Evolutionary conservation across 495 filamentous ascomycete species (phyloP).

Genomic region (Parachaetomium inaequale): DNA sequence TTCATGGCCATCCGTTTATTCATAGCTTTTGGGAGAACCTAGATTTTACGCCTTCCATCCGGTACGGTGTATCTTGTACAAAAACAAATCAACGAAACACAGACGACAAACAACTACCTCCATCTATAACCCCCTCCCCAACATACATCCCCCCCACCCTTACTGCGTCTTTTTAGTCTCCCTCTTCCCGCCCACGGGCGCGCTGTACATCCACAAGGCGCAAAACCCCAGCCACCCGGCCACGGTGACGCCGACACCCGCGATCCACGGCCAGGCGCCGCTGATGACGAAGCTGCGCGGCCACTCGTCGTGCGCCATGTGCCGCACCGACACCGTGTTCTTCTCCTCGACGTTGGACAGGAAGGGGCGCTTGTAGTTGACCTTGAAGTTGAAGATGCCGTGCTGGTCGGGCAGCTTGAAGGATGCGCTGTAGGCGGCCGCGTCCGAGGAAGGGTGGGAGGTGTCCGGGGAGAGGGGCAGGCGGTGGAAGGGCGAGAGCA

Average conservation of each 20-base stretch:
- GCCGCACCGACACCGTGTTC: constrained; percentile 85
- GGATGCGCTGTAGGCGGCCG: constrained; percentile 66
- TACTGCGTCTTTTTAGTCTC: constrained; percentile 69
- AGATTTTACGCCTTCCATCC: constrained; percentile 10
- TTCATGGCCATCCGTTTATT: constrained; percentile 3
- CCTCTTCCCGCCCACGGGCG: constrained; percentile 52
- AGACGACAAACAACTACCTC: background rate
- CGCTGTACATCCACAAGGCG: constrained; percentile 84
- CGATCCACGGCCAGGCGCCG: constrained; percentile 94
- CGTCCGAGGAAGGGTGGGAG: constrained; percentile 49
- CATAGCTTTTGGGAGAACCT: constrained; percentile 7
- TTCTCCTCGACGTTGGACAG: constrained; percentile 89
- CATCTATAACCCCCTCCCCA: constrained; percentile 1
- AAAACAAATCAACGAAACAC: constrained; percentile 2
- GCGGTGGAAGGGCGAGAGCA: constrained; percentile 98
- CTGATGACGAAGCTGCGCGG: constrained; percentile 84
- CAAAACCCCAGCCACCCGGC: constrained; percentile 82
- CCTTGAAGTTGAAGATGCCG: constrained; percentile 94
- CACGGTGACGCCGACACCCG: constrained; percentile 79
- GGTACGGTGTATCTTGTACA: constrained; percentile 10
- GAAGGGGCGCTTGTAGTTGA: constrained; percentile 96
- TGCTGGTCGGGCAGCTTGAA: constrained; percentile 93
- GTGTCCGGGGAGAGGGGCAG: constrained; percentile 60
- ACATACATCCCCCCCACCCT: background rate
- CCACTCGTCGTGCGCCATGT: constrained; percentile 97